These are phyloP conservation scores for Fusarium guadeloupense DNA, from an alignment of 2,329 filamentous ascomycete genomes.

Conservation along the genomic window DNA sequence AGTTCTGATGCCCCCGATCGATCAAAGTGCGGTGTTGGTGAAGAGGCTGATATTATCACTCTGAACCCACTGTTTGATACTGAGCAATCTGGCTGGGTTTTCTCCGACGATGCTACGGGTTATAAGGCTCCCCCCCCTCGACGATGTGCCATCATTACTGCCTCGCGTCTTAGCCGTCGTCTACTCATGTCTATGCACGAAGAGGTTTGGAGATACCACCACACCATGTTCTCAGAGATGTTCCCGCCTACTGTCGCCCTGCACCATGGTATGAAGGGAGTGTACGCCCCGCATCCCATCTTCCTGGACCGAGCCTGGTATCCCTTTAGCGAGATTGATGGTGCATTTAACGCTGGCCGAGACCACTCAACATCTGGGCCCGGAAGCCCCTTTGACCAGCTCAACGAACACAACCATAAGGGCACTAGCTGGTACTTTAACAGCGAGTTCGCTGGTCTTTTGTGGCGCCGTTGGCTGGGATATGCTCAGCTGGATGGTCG, in stretches of 20 bases:
- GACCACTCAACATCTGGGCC: constrained; percentile 71
- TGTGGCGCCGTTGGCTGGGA: constrained; percentile 82
- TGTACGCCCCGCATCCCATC: constrained; percentile 83
- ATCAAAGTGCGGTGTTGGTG: constrained; percentile 70
- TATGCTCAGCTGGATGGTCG: constrained; percentile 64
- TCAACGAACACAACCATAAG: constrained; percentile 83
- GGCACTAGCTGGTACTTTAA: constrained; percentile 89
- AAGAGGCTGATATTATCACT: constrained; percentile 79
- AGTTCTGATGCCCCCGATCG: constrained; percentile 59
- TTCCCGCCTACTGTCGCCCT: constrained; percentile 76
- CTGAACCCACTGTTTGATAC: constrained; percentile 81
- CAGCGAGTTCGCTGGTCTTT: constrained; percentile 76
- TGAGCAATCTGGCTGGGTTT: constrained; percentile 76
- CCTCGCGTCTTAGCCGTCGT: constrained; percentile 72
- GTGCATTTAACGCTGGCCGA: constrained; percentile 81
- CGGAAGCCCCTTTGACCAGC: constrained; percentile 72
- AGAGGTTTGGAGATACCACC: constrained; percentile 72
- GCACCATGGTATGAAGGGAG: constrained; percentile 80
- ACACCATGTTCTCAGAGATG: constrained; percentile 83
- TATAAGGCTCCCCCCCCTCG: constrained; percentile 73
- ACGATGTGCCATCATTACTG: constrained; percentile 76
- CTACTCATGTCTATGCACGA: constrained; percentile 78
- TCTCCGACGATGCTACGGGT: constrained; percentile 74
- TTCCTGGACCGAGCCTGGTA: constrained; percentile 81
- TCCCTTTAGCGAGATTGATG: constrained; percentile 70